These are phyloP conservation scores for Oligophagozyma castellii DNA, from an alignment of 1,139 yeast species.

Conservation along the genomic window DNA sequence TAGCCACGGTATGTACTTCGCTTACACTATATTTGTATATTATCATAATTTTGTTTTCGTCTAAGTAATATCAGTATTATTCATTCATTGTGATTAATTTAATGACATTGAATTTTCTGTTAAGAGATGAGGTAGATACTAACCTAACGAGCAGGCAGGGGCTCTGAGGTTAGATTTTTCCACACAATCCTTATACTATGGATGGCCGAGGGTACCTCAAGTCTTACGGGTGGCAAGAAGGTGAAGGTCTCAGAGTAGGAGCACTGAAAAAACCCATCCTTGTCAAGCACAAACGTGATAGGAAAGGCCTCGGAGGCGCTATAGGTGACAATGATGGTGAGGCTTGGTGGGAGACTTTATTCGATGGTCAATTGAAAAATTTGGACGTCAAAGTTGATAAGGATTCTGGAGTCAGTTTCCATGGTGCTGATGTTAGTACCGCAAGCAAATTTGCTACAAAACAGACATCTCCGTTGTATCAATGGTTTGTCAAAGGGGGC, in stretches of 20 bases:
- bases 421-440: constrained; percentile 33
- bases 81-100: no score
- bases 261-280: constrained; percentile 76
- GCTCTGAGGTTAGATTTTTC: neutral
- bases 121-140: no score
- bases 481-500: constrained; percentile 70
- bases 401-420: constrained; percentile 27
- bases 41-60: no score
- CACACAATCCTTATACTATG: constrained; percentile 39
- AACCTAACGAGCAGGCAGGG: no score
- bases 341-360: constrained; percentile 93
- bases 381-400: constrained; percentile 41
- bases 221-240: constrained; percentile 85
- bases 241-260: constrained; percentile 68
- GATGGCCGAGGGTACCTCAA: constrained; percentile 59
- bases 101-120: no score
- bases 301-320: constrained; percentile 53
- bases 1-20: no score
- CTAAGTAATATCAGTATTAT: no score
- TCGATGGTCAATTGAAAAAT: constrained; percentile 81
- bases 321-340: constrained; percentile 41
- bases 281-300: constrained; percentile 82
- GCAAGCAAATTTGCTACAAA: constrained; percentile 37
- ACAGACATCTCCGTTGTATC: constrained; percentile 46
- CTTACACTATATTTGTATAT: no score